These are phyloP conservation scores for Macaranga tanarius DNA, from an alignment of 441 rosid species.

Conservation along the genomic window DNA sequence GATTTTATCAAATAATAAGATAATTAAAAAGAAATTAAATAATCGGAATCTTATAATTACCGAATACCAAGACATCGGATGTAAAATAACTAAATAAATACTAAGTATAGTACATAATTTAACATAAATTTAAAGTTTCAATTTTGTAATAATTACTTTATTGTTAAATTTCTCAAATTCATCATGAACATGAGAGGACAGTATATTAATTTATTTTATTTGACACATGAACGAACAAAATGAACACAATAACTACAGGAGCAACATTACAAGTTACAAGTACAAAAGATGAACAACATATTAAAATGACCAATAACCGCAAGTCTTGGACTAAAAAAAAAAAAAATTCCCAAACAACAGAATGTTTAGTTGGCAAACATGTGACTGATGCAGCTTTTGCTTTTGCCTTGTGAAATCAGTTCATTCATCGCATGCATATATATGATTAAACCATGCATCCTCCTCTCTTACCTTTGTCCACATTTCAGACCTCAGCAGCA, in stretches of 20 bases:
- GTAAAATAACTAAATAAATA: too few species aligned
- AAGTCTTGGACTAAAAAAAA: neutral
- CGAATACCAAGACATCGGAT: too few species aligned
- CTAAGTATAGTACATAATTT: too few species aligned
- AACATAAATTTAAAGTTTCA: too few species aligned
- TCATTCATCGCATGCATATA: neutral
- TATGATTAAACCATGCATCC: neutral
- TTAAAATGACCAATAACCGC: neutral
- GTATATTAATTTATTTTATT: too few species aligned
- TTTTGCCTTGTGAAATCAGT: neutral
- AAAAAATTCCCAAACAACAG: neutral
- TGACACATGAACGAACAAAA: too few species aligned
- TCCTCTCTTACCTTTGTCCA: neutral
- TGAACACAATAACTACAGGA: neutral
- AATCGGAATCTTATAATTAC: too few species aligned
- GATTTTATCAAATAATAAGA: too few species aligned
- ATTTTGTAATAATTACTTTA: too few species aligned
- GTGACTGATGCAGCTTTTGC: slow-evolving; percentile 46
- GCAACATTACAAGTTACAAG: neutral
- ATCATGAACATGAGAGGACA: too few species aligned
- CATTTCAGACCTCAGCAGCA: neutral
- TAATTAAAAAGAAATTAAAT: too few species aligned
- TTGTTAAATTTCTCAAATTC: too few species aligned
- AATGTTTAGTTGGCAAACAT: slow-evolving; percentile 44
- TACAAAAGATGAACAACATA: neutral